Evolutionary conservation across 208 protist genomes (phyloP).

Genomic region (Wallacemonas rigidus): DNA sequence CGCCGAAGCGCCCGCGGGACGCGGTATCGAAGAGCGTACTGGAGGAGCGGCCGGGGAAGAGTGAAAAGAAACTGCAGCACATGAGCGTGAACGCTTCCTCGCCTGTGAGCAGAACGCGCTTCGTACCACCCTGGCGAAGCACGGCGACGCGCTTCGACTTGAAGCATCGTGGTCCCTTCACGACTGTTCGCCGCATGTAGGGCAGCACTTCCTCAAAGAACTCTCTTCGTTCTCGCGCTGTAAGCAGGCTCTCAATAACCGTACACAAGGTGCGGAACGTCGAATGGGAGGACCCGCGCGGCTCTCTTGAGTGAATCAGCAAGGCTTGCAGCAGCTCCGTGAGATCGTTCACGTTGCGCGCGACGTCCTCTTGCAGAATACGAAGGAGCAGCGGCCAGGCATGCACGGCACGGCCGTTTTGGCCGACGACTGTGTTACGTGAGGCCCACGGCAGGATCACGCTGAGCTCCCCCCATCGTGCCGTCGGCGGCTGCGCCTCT

Average conservation of each 20-base stretch:
- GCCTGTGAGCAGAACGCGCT: slow-evolving; percentile 28
- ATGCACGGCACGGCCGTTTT: slow-evolving; percentile 1
- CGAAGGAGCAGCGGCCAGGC: slow-evolving; percentile 37
- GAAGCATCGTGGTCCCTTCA: slow-evolving; percentile 34
- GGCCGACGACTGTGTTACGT: slow-evolving; percentile 17
- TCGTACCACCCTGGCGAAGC: slow-evolving; percentile 30
- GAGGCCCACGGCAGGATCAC: slow-evolving; percentile 51
- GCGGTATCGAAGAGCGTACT: slow-evolving; percentile 4
- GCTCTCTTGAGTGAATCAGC: slow-evolving; percentile 24
- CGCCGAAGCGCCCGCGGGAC: slow-evolving; percentile 6
- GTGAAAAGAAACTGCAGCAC: slow-evolving; percentile 69
- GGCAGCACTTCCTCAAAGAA: slow-evolving; percentile 60
- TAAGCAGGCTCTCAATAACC: slow-evolving; percentile 33
- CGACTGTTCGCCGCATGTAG: slow-evolving; percentile 53
- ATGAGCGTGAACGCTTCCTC: slow-evolving; percentile 43
- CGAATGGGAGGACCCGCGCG: neutral
- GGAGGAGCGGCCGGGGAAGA: slow-evolving; percentile 52
- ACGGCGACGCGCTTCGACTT: slow-evolving; percentile 20
- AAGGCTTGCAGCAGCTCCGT: slow-evolving; percentile 36
- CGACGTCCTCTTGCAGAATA: slow-evolving; percentile 23
- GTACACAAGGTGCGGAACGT: slow-evolving; percentile 28
- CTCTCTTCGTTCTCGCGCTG: slow-evolving; percentile 21
- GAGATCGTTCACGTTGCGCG: slow-evolving; percentile 22
- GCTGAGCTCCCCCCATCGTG: slow-evolving; percentile 18
- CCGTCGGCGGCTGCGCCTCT: neutral